A percentile compares a stretch with the other conserved stretches of the same genome.
phyloP scores from a whole-genome alignment of 1,284 basidiomycete genomes.

The Pseudozyma sp. region DNA sequence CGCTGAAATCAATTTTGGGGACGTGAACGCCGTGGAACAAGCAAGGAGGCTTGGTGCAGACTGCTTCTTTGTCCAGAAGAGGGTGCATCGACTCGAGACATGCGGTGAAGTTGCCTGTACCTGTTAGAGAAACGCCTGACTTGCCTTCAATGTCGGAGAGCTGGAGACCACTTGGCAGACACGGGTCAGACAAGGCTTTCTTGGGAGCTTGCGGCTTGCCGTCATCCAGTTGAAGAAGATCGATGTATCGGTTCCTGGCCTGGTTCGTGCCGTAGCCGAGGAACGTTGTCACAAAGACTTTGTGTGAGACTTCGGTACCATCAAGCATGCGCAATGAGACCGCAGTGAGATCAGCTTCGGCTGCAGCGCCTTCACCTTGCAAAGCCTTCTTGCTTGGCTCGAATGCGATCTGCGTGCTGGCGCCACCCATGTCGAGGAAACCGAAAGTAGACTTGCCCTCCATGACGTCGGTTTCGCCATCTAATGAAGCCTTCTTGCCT shows the following conservation, averaged over 20 bases:
- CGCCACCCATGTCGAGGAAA: slow-evolving; percentile 99
- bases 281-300: slow-evolving; percentile 98
- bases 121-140: slow-evolving; percentile 70
- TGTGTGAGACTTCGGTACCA: slow-evolving; percentile 87
- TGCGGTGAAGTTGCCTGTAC: slow-evolving; percentile 88
- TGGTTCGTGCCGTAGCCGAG: slow-evolving; percentile 97
- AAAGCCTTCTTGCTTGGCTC: slow-evolving; percentile 75
- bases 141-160: slow-evolving; percentile 68
- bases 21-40: slow-evolving; percentile 98
- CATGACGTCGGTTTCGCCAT: slow-evolving; percentile 46
- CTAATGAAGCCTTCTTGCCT: slow-evolving; percentile 39
- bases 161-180: slow-evolving; percentile 82
- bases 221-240: slow-evolving; percentile 73
- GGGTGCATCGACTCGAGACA: slow-evolving; percentile 82
- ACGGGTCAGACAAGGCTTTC: slow-evolving; percentile 77
- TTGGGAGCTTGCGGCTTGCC: slow-evolving; percentile 6
- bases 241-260: slow-evolving; percentile 88
- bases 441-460: slow-evolving; percentile 85
- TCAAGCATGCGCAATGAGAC: slow-evolving; percentile 84
- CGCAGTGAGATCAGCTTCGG: slow-evolving; percentile 41
- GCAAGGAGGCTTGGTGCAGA: slow-evolving; percentile 86
- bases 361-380: slow-evolving; percentile 71
- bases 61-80: slow-evolving; percentile 85
- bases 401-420: slow-evolving; percentile 97
- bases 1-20: slow-evolving; percentile 80